phyloP scores from a whole-genome alignment of 2,329 filamentous ascomycete species.

The Penicillium sp. region DNA sequence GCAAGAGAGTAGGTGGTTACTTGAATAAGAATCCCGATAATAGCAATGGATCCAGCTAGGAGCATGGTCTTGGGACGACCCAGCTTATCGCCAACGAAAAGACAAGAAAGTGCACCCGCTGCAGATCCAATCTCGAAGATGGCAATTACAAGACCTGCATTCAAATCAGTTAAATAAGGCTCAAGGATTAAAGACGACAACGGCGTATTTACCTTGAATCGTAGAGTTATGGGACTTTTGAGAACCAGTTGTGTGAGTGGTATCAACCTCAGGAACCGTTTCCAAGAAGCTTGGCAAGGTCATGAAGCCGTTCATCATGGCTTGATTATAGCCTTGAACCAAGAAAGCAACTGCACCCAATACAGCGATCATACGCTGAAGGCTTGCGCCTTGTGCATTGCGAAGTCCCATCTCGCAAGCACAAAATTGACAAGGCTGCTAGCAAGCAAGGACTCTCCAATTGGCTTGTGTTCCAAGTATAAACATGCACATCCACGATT shows the following conservation, averaged over 20 bases:
- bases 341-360: slow-evolving; percentile 22
- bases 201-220: slow-evolving; percentile 22
- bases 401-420: slow-evolving; percentile 3
- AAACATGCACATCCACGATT: not conserved
- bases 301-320: slow-evolving; percentile 20
- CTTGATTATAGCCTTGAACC: slow-evolving; percentile 28
- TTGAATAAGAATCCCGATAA: slow-evolving; percentile 7
- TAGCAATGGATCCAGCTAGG: slow-evolving; percentile 4
- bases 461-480: not conserved
- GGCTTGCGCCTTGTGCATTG: slow-evolving; percentile 10
- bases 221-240: slow-evolving; percentile 19
- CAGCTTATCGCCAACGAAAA: slow-evolving; percentile 45
- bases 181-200: no score
- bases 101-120: slow-evolving; percentile 46
- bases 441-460: not conserved
- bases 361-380: slow-evolving; percentile 15
- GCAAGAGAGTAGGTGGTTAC: slow-evolving; percentile 11
- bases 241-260: slow-evolving; percentile 15
- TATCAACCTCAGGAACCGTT: slow-evolving; percentile 19
- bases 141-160: slow-evolving; percentile 24
- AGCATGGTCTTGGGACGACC: slow-evolving; percentile 42
- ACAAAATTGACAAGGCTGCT: not conserved
- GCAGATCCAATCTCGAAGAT: slow-evolving; percentile 49
- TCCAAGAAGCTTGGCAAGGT: slow-evolving; percentile 14
- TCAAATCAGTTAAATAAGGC: no score